phyloP scores from a whole-genome alignment of 805 yeast genomes.

The Scheffersomyces amazonensis region DNA sequence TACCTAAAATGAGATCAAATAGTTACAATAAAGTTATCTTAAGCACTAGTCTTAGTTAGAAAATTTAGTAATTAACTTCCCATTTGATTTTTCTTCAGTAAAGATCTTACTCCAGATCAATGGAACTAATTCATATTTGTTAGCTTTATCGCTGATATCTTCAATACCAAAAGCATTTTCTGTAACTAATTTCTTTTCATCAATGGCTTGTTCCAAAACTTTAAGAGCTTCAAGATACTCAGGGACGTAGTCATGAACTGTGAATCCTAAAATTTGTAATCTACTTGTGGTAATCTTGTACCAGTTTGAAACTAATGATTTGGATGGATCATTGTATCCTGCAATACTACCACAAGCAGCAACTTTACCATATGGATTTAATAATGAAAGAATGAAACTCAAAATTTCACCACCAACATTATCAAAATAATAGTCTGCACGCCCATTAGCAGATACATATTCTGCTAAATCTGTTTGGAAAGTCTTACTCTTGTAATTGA shows the following conservation, averaged over 20 bases:
- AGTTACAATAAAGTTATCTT: no score
- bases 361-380: slow-evolving; percentile 27
- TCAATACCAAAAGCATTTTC: slow-evolving; percentile 13
- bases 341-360: slow-evolving; percentile 60
- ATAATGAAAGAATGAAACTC: slow-evolving; percentile 12
- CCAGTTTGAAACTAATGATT: slow-evolving; percentile 18
- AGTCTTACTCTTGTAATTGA: slow-evolving; percentile 49
- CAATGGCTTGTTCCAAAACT: slow-evolving; percentile 11
- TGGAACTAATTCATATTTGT: slow-evolving; percentile 40
- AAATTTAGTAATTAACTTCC: slow-evolving; percentile 50
- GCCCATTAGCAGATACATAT: slow-evolving; percentile 38
- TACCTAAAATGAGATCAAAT: no score
- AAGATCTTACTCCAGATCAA: slow-evolving; percentile 47
- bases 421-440: slow-evolving; percentile 30
- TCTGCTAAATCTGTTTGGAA: slow-evolving; percentile 21
- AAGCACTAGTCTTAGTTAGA: no score
- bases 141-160: slow-evolving; percentile 30
- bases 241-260: slow-evolving; percentile 14
- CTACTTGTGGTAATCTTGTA: slow-evolving; percentile 15
- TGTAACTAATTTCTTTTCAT: slow-evolving; percentile 14
- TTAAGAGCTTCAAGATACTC: slow-evolving; percentile 10
- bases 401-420: slow-evolving; percentile 23
- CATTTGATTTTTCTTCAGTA: slow-evolving; percentile 40
- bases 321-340: slow-evolving; percentile 23
- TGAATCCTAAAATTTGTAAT: slow-evolving; percentile 18